These are phyloP conservation scores for Pythium vanterpoolii DNA, from an alignment of 352 stramenopile genomes.

Conservation along the genomic window DNA sequence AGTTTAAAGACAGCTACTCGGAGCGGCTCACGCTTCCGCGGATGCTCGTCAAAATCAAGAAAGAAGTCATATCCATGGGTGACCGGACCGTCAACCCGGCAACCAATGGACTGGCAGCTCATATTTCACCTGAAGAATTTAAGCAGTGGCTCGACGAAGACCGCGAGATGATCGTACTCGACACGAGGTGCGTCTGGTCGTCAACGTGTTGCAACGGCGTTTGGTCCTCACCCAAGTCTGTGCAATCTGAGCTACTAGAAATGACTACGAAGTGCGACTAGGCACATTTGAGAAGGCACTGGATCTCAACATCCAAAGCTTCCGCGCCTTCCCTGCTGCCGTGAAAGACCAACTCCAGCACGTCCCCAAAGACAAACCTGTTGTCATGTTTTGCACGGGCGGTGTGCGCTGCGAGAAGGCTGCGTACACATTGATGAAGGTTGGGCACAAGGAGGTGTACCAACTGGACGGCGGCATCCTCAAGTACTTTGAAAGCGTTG, in stretches of 20 bases:
- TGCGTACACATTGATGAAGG: conserved; percentile 55
- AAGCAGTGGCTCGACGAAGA: conserved; percentile 60
- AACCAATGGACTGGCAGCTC: conserved; percentile 41
- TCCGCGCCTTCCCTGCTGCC: conserved; percentile 50
- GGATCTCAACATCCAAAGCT: conserved; percentile 70
- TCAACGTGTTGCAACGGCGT: neutral
- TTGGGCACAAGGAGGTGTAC: conserved; percentile 56
- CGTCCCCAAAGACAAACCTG: conserved; percentile 62
- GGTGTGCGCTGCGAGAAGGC: conserved; percentile 76
- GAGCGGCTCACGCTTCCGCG: conserved; percentile 51
- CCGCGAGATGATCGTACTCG: conserved; percentile 66
- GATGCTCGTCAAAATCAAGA: conserved; percentile 77
- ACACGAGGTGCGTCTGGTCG: conserved; percentile 41
- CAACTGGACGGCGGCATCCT: conserved; percentile 76
- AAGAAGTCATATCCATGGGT: conserved; percentile 76
- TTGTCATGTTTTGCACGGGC: conserved; percentile 83
- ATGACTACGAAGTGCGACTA: conserved; percentile 75
- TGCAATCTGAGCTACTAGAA: conserved; percentile 24
- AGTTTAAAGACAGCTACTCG: conserved; percentile 68
- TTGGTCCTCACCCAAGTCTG: neutral
- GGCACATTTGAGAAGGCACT: conserved; percentile 70
- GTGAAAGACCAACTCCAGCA: conserved; percentile 38
- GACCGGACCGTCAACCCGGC: conserved; percentile 40
- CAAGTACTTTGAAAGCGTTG: conserved; percentile 77
- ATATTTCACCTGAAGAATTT: conserved; percentile 63